Base-by-base conservation (phyloP, 768 basidiomycete genomes). In the Dioszegia crocea region DNA sequence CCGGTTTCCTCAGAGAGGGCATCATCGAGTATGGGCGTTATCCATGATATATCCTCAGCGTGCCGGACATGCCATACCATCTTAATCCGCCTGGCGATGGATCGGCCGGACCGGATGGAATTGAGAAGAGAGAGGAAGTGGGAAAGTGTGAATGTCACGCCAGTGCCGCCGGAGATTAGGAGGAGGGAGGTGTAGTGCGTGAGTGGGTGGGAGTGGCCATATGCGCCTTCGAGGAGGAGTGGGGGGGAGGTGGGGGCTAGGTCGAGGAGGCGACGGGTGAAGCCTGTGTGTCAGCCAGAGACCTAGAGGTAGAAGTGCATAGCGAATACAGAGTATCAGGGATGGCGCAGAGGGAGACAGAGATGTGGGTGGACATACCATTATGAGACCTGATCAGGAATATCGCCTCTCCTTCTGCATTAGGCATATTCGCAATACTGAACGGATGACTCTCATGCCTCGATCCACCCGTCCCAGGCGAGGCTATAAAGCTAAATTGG, bases 381-480 rank as follows among this genome's bases (percentile, higher is more conserved):
- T 41, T 50, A 58, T 71, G 66, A 1, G 64, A 63, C 2, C 64
- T 58, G 26, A 71, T 58, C 19, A 71, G 39, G 53, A 71, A 71
- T 24, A 66, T 48, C 3, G 56, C 62, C 41, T 67, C 62, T 21
- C 57, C 60, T 5, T 39, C 44, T 24, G 56, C 40, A n/a, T 53
- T 56, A 11, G 69, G 69, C 4, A 73, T 57, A 29, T 67, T 71
- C 29, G 75, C 65, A 45, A 72, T 69, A 5, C 67, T 71, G 62
- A 76, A 74, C 0, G 75, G 75, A 47, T 76, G 75, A 0, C 67
- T 62, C 48, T 76, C 75, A 48, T 74, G 72, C 2, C 71, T 72
- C 9, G 70, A 56, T 2, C 39, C 51, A 19, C 73, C 69, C 30
- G 76, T 63, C 3, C 64, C 61, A 3, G 77, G 76, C 36, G 68